These are phyloP conservation scores for Dryas integrifolia DNA, from an alignment of 331 rosid genomes.

Conservation along the genomic window DNA sequence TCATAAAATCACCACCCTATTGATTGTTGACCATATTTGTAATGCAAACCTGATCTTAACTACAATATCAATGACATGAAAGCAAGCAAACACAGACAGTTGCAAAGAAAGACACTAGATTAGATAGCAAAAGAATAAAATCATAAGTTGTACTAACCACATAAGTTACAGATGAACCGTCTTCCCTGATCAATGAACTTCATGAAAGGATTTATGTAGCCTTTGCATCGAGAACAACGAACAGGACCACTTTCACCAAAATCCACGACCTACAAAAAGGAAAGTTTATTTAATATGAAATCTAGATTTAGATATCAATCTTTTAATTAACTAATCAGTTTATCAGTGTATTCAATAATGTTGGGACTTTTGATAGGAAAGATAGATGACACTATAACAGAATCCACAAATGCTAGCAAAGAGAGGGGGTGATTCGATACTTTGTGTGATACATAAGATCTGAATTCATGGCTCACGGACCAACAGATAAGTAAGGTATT, in stretches of 20 bases:
- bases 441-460: neutral
- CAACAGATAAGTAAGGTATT: neutral
- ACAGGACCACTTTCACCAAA: slow-evolving; percentile 98
- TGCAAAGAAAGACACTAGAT: neutral
- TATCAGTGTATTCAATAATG: neutral
- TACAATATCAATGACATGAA: neutral
- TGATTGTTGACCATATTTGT: slow-evolving; percentile 5
- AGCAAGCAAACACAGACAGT: neutral
- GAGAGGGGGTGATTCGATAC: neutral
- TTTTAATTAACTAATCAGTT: neutral
- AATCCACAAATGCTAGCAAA: neutral
- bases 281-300: neutral
- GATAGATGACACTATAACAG: neutral
- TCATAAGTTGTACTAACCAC: slow-evolving; percentile 59
- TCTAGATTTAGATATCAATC: neutral
- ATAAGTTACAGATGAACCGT: slow-evolving; percentile 83
- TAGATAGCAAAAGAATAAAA: slow-evolving; percentile 7
- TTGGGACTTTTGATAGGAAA: neutral
- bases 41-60: neutral
- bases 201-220: slow-evolving; percentile 91
- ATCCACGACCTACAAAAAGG: slow-evolving; percentile 71
- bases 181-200: slow-evolving; percentile 95
- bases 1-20: slow-evolving; percentile 20
- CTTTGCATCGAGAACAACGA: slow-evolving; percentile 98
- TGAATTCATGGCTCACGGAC: slow-evolving; percentile 1